A percentile compares a stretch with the other conserved stretches of the same genome.
These are phyloP conservation scores for Irpex lacteus DNA, from an alignment of 1,284 basidiomycete genomes.

Conservation along the genomic window DNA sequence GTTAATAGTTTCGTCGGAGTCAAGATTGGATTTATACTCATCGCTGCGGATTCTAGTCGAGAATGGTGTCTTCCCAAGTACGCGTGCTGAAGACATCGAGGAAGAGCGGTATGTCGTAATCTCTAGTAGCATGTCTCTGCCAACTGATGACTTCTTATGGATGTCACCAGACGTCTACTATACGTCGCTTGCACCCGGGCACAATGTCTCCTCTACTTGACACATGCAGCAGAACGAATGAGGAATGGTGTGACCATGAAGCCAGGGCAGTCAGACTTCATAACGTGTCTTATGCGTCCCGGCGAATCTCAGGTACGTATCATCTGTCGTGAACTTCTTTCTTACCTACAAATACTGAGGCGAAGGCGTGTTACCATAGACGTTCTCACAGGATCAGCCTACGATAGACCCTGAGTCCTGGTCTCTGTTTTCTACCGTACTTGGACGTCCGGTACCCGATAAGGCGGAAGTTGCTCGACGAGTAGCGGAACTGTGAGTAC, in stretches of 20 bases:
- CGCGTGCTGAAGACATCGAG: constrained; percentile 71
- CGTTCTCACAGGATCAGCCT: not conserved
- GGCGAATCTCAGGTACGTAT: not conserved
- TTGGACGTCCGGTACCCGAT: constrained; percentile 9
- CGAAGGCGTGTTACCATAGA: not conserved
- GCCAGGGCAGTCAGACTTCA: constrained; percentile 46
- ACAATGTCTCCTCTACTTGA: constrained; percentile 71
- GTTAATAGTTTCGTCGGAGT: constrained; percentile 6
- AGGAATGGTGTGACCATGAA: constrained; percentile 46
- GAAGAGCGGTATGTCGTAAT: constrained; percentile 68
- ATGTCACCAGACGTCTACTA: constrained; percentile 59
- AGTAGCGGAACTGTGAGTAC: not conserved
- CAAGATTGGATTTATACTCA: no score
- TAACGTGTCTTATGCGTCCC: constrained; percentile 33
- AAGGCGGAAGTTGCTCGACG: constrained; percentile 1
- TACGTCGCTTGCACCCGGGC: constrained; percentile 93
- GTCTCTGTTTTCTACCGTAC: constrained; percentile 1
- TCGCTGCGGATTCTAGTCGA: constrained; percentile 49
- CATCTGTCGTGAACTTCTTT: not conserved
- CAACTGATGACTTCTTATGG: not conserved
- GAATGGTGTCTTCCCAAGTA: constrained; percentile 76
- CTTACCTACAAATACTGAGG: not conserved
- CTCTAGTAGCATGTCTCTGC: not conserved
- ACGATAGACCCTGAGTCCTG: not conserved
- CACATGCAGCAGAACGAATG: constrained; percentile 46